Evolutionary conservation across 176 grass and related monocot species (phyloP).

Genomic region (Alopecurus myosuroides): DNA sequence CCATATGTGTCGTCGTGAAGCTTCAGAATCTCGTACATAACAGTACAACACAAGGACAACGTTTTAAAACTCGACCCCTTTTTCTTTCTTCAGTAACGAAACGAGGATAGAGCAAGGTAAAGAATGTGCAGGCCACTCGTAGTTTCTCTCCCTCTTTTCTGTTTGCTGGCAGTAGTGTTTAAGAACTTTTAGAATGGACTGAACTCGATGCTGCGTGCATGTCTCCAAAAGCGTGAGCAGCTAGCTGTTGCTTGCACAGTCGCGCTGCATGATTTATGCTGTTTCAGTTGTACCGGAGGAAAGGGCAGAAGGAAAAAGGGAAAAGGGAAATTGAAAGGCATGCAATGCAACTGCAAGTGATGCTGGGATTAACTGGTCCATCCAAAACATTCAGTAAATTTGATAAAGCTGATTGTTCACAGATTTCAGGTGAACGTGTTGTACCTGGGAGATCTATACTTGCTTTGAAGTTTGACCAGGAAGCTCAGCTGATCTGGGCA

Average conservation of each 20-base stretch:
- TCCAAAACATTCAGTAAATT: too few relatives aligned
- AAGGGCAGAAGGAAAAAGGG: too few relatives aligned
- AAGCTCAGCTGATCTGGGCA: too few relatives aligned
- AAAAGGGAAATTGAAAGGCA: too few relatives aligned
- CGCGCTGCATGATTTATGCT: not conserved
- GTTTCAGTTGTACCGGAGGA: not conserved
- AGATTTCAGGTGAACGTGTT: too few relatives aligned
- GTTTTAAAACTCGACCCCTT: not conserved
- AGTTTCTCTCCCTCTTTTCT: not conserved
- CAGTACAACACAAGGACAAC: not conserved
- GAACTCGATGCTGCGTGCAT: not conserved
- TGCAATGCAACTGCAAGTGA: too few relatives aligned
- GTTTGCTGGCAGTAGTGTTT: not conserved
- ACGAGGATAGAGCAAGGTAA: not conserved
- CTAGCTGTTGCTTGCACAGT: not conserved
- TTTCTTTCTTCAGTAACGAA: not conserved
- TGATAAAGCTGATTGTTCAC: too few relatives aligned
- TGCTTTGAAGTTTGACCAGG: too few relatives aligned
- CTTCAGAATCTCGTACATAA: not conserved
- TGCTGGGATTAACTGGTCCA: too few relatives aligned
- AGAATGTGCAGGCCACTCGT: not conserved
- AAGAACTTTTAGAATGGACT: not conserved
- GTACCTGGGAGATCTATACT: too few relatives aligned
- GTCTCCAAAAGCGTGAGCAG: constrained; percentile 6
- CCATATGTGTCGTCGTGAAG: not conserved